Evolutionary conservation across 805 yeast genomes (phyloP).

Genomic region (Lipomyces orientalis): DNA sequence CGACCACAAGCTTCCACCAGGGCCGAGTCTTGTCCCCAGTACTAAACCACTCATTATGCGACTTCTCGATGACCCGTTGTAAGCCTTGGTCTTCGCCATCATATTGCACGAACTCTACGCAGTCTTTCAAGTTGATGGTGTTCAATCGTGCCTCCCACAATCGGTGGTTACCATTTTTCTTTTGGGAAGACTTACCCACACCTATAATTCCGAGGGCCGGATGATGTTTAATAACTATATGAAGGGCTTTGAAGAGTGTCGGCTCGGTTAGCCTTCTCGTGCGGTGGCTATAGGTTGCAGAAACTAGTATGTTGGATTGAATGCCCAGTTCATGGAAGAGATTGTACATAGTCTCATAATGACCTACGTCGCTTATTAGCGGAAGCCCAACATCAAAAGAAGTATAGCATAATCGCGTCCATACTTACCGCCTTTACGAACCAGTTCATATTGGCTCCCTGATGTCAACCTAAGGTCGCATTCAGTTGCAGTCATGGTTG

Average conservation of each 20-base stretch:
- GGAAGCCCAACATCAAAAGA: not conserved
- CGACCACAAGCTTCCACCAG: conserved; percentile 19
- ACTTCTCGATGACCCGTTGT: not conserved
- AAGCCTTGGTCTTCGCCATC: not conserved
- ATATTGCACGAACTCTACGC: not conserved
- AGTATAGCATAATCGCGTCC: not conserved
- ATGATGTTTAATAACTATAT: not conserved
- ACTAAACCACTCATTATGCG: not conserved
- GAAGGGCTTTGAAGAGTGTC: not conserved
- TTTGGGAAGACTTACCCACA: not conserved
- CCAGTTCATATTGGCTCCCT: not conserved
- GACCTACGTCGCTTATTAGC: not conserved
- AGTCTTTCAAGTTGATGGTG: not conserved
- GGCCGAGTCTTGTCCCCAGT: conserved; percentile 3
- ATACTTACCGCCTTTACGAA: not conserved
- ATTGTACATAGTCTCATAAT: not conserved
- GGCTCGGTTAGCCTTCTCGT: not conserved
- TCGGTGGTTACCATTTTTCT: not conserved
- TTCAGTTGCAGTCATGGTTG: not conserved
- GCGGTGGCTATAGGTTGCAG: not conserved
- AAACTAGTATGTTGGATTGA: not conserved
- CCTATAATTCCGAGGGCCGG: not conserved
- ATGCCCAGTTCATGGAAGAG: not conserved
- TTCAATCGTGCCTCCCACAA: not conserved
- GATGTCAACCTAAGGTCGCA: not conserved